These are phyloP conservation scores for Emmonsia crescens DNA, from an alignment of 2,329 filamentous ascomycete species.

Conservation along the genomic window DNA sequence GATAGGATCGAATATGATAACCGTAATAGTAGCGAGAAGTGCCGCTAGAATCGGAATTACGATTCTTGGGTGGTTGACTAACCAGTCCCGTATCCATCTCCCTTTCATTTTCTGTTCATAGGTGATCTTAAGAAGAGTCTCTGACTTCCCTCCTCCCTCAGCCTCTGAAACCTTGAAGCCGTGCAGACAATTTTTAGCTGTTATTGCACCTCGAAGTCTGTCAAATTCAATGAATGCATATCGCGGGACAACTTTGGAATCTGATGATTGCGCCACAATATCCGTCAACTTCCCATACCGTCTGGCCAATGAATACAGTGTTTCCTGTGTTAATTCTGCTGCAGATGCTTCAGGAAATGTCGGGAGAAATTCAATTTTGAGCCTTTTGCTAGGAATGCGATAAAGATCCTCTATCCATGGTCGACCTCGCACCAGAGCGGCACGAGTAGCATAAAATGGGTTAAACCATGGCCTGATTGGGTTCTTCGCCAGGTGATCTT, in stretches of 20 bases:
- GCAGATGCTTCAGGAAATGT: slow-evolving; percentile 58
- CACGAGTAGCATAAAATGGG: slow-evolving; percentile 60
- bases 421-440: slow-evolving; percentile 64
- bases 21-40: slow-evolving; percentile 68
- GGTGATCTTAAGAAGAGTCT: slow-evolving; percentile 67
- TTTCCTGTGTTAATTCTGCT: slow-evolving; percentile 74
- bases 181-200: slow-evolving; percentile 88
- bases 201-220: slow-evolving; percentile 62
- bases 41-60: slow-evolving; percentile 76
- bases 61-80: slow-evolving; percentile 74
- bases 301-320: slow-evolving; percentile 75
- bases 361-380: slow-evolving; percentile 79
- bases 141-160: slow-evolving; percentile 60
- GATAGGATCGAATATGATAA: slow-evolving; percentile 87
- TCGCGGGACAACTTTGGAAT: slow-evolving; percentile 73
- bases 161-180: slow-evolving; percentile 61
- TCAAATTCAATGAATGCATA: slow-evolving; percentile 73
- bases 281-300: slow-evolving; percentile 84
- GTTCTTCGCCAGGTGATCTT: slow-evolving; percentile 53
- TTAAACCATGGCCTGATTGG: slow-evolving; percentile 85
- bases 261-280: slow-evolving; percentile 68
- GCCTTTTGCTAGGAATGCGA: slow-evolving; percentile 61
- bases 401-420: slow-evolving; percentile 94
- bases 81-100: slow-evolving; percentile 77
- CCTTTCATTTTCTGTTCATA: slow-evolving; percentile 71